A percentile compares a stretch with the other conserved stretches of the same genome.
Evolutionary conservation across 2,329 filamentous ascomycete species (phyloP).

Genomic region (Alternaria sp.): DNA sequence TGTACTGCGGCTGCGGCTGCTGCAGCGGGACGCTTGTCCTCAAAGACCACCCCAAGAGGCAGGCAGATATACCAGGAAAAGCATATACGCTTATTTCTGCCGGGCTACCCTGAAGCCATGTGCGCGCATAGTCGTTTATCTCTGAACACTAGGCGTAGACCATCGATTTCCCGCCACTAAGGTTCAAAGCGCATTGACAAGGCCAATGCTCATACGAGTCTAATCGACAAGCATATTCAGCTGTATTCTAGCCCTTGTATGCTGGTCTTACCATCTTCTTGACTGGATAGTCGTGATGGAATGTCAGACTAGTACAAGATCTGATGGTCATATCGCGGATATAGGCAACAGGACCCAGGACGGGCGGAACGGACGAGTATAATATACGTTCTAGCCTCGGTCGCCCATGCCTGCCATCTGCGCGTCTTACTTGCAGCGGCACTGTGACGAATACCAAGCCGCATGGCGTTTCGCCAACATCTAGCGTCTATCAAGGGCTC

Average conservation of each 20-base stretch:
- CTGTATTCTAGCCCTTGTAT: not conserved
- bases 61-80: not conserved
- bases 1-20: not conserved
- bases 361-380: not conserved
- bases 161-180: not conserved
- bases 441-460: not conserved
- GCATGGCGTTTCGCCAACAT: not conserved
- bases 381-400: not conserved
- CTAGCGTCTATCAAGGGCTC: not conserved
- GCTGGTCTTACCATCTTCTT: not conserved
- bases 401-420: not conserved
- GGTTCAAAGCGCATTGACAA: not conserved
- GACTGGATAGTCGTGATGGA: not conserved
- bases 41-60: not conserved
- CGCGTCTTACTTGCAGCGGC: conserved; percentile 6
- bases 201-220: not conserved
- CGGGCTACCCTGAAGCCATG: not conserved
- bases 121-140: not conserved
- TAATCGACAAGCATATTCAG: not conserved
- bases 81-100: not conserved
- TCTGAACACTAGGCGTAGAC: not conserved
- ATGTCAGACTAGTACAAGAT: not conserved
- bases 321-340: not conserved
- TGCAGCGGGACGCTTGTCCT: not conserved
- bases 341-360: not conserved